A percentile compares a stretch with the other conserved stretches of the same genome.
phyloP scores from a whole-genome alignment of 257 asterid species.

The Gardenia jasminoides region DNA sequence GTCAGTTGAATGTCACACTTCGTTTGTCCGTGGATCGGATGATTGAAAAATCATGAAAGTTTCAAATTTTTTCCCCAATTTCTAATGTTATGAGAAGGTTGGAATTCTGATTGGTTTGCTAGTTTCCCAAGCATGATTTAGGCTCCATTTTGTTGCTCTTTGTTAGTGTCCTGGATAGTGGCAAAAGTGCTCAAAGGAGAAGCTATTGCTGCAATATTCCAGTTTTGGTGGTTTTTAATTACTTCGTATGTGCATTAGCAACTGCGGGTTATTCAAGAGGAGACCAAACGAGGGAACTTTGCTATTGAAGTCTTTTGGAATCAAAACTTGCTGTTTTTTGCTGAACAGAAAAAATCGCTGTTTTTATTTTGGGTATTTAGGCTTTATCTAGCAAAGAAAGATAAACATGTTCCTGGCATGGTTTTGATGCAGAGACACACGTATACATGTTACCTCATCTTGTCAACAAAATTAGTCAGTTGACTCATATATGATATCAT shows the following conservation, averaged over 20 bases:
- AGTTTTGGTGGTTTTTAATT: not conserved
- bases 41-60: too few species aligned
- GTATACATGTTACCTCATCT: not conserved
- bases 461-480: not conserved
- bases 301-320: not conserved
- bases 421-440: not conserved
- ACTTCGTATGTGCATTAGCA: too few species aligned
- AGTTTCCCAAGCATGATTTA: too few species aligned
- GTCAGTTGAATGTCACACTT: too few species aligned
- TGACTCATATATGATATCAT: not conserved
- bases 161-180: not conserved
- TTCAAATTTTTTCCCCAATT: not conserved
- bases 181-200: not conserved
- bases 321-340: not conserved
- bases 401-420: not conserved
- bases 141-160: not conserved
- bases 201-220: too few species aligned
- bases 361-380: not conserved
- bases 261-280: not conserved
- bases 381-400: not conserved
- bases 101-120: not conserved
- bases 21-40: not conserved
- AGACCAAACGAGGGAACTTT: not conserved
- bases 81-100: not conserved
- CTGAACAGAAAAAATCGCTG: not conserved